These are phyloP conservation scores for Lentinula novae-zelandiae DNA, from an alignment of 1,284 basidiomycete genomes.

Conservation along the genomic window DNA sequence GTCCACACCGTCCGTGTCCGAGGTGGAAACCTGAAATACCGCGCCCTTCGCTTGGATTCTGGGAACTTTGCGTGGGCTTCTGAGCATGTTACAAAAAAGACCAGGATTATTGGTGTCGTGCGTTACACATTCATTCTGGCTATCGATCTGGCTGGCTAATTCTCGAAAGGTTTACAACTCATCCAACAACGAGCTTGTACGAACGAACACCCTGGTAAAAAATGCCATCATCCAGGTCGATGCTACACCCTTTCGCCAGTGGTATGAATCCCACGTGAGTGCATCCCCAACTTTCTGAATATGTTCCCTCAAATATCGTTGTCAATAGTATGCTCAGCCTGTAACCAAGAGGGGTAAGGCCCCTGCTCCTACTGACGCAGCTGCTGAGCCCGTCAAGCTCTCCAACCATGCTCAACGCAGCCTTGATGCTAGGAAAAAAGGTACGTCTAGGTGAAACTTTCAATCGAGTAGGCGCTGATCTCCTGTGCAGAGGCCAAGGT, in stretches of 20 bases:
- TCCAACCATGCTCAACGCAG: constrained; percentile 87
- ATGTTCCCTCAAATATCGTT: constrained; percentile 12
- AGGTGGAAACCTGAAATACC: constrained; percentile 91
- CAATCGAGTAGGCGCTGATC: not conserved
- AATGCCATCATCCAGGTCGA: constrained; percentile 92
- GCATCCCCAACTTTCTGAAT: not conserved
- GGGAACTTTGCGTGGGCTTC: constrained; percentile 98
- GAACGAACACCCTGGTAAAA: constrained; percentile 97
- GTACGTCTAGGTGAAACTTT: constrained; percentile 33
- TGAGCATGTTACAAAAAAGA: constrained; percentile 89
- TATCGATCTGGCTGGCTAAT: not conserved
- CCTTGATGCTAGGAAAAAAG: constrained; percentile 87
- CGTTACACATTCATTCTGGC: constrained; percentile 32
- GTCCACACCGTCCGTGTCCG: constrained; percentile 91
- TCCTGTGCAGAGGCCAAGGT: constrained; percentile 73
- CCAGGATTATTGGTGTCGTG: constrained; percentile 91
- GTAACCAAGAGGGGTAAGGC: constrained; percentile 81
- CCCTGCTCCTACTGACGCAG: constrained; percentile 34
- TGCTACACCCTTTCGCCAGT: constrained; percentile 96
- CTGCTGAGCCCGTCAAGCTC: constrained; percentile 70
- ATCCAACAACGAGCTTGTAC: constrained; percentile 98
- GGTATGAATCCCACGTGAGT: constrained; percentile 95
- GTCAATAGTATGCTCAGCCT: constrained; percentile 80
- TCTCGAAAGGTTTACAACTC: constrained; percentile 84
- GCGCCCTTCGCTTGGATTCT: constrained; percentile 89